phyloP scores from a whole-genome alignment of 148 eudicot genomes.

The Drosera capensis region DNA sequence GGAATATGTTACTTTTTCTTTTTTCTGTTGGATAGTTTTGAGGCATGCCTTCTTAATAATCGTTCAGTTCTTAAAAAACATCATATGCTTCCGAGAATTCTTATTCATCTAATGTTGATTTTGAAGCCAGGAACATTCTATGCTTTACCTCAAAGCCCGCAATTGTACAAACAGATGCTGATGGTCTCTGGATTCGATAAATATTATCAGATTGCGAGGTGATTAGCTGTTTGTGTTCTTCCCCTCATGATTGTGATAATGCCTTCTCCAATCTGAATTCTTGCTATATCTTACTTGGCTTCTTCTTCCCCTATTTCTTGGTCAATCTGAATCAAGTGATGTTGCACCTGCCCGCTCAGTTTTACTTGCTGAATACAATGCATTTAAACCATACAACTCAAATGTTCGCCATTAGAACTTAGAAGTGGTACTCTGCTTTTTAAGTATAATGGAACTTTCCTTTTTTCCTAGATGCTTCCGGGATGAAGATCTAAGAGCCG shows the following conservation, averaged over 20 bases:
- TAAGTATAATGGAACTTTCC: neutral
- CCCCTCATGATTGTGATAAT: neutral
- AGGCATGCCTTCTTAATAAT: too few species aligned
- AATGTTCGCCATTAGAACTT: too few species aligned
- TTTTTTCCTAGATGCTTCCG: constrained; percentile 64
- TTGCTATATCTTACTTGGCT: neutral
- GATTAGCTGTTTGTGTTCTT: constrained; percentile 5
- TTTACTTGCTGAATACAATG: too few species aligned
- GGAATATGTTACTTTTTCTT: too few species aligned
- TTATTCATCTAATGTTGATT: constrained; percentile 18
- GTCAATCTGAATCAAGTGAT: too few species aligned
- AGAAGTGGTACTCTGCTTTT: neutral
- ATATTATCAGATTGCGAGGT: constrained; percentile 98
- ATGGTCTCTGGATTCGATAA: constrained; percentile 91
- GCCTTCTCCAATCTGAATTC: constrained; percentile 2
- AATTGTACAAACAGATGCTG: constrained; percentile 94
- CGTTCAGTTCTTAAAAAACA: neutral
- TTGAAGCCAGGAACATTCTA: constrained; percentile 94
- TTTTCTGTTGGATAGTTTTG: too few species aligned
- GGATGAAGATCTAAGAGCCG: constrained; percentile 97
- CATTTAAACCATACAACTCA: too few species aligned
- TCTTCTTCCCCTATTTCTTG: neutral
- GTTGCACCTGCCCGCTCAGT: too few species aligned
- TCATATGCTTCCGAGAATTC: constrained; percentile 2
- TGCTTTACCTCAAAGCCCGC: constrained; percentile 99